Evolutionary conservation across 2,329 filamentous ascomycete species (phyloP).

Genomic region (Penicillium sp.): DNA sequence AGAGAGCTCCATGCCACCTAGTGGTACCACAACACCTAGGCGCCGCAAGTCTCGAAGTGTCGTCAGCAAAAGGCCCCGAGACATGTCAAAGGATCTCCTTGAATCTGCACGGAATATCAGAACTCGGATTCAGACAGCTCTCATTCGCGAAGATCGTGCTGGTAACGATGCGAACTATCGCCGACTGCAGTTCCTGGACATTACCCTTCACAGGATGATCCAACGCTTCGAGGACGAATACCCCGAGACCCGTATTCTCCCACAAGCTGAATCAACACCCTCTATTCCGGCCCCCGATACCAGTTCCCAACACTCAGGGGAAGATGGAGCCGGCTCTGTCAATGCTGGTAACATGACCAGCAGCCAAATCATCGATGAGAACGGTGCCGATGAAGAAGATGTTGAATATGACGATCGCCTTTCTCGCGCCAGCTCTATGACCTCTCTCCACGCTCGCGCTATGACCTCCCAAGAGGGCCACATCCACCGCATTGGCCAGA

Average conservation of each 20-base stretch:
- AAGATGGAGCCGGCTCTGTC: slow-evolving; percentile 26
- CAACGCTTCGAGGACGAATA: slow-evolving; percentile 95
- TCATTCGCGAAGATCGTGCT: slow-evolving; percentile 71
- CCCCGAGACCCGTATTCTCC: slow-evolving; percentile 72
- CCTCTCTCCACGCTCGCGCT: slow-evolving; percentile 66
- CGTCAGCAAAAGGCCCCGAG: slow-evolving; percentile 70
- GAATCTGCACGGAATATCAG: slow-evolving; percentile 87
- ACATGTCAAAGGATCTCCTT: slow-evolving; percentile 90
- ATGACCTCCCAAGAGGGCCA: slow-evolving; percentile 69
- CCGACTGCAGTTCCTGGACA: slow-evolving; percentile 81
- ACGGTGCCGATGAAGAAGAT: slow-evolving; percentile 44
- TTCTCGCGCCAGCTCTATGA: slow-evolving; percentile 64
- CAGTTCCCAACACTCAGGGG: slow-evolving; percentile 37
- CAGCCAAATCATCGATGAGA: slow-evolving; percentile 34
- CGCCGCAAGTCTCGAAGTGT: slow-evolving; percentile 52
- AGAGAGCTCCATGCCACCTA: slow-evolving; percentile 46
- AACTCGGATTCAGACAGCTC: slow-evolving; percentile 75
- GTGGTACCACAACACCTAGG: slow-evolving; percentile 57
- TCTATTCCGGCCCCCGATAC: slow-evolving; percentile 28
- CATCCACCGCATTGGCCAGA: slow-evolving; percentile 68
- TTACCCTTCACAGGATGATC: slow-evolving; percentile 87
- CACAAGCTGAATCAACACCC: slow-evolving; percentile 19
- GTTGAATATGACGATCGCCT: slow-evolving; percentile 50
- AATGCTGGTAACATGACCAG: slow-evolving; percentile 35
- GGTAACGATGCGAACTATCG: slow-evolving; percentile 76